A percentile compares a stretch with the other conserved stretches of the same genome.
phyloP scores from a whole-genome alignment of 2,329 filamentous ascomycete species.

The Teratosphaeria nubilosa region DNA sequence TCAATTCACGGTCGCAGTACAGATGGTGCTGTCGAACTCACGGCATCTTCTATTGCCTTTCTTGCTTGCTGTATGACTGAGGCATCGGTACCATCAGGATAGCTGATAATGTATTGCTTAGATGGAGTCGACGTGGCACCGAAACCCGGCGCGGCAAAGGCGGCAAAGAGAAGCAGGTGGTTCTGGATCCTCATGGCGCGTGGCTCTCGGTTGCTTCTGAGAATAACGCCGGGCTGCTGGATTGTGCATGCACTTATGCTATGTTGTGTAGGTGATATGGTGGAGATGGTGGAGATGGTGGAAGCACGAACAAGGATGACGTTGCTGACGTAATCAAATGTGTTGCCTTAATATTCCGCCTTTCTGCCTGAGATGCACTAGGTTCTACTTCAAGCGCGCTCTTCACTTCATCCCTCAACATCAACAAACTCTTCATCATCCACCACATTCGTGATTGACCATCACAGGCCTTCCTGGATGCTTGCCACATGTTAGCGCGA shows the following conservation, averaged over 20 bases:
- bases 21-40: neutral
- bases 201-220: neutral
- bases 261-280: neutral
- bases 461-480: neutral
- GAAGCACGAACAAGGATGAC: too few species aligned
- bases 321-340: neutral
- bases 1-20: neutral
- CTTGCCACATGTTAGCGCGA: neutral
- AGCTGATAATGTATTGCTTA: conserved; percentile 71
- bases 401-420: neutral
- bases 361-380: too few species aligned
- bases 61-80: conserved; percentile 61
- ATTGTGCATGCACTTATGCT: neutral
- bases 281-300: neutral
- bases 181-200: conserved; percentile 22
- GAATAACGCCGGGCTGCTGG: neutral
- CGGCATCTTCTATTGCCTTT: conserved; percentile 56
- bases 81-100: conserved; percentile 58
- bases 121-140: conserved; percentile 28
- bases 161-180: conserved; percentile 12
- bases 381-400: neutral
- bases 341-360: neutral
- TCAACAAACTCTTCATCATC: neutral
- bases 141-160: conserved; percentile 11
- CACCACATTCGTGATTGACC: neutral